Conservation (phyloP, 179 eudicot species). For the Silene vulgaris region DNA sequence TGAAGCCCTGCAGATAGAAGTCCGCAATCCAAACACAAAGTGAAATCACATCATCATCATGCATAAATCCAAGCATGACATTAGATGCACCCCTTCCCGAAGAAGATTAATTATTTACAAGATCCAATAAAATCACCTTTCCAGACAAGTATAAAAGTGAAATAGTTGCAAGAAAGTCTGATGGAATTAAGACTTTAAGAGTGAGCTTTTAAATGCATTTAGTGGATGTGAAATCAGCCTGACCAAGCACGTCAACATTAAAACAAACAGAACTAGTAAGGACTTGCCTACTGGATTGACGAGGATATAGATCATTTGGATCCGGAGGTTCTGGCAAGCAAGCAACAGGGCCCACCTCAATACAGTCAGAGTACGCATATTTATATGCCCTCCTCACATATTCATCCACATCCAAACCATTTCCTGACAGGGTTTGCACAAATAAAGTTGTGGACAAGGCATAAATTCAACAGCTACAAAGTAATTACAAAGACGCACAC, state of each 20-base stretch:
- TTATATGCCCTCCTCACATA: constrained; percentile 93
- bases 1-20: constrained; percentile 56
- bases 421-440: constrained; percentile 47
- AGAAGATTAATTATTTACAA: not conserved
- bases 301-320: constrained; percentile 85
- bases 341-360: constrained; percentile 94
- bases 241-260: constrained; percentile 1
- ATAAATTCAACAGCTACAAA: not conserved
- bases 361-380: constrained; percentile 91
- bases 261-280: constrained; percentile 14
- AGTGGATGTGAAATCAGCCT: constrained; percentile 6
- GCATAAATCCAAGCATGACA: constrained; percentile 2
- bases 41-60: constrained; percentile 6
- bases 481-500: not conserved
- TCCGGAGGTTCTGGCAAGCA: constrained; percentile 93
- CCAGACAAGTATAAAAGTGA: not conserved
- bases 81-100: not conserved
- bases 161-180: not conserved
- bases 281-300: constrained; percentile 82
- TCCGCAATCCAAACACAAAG: not conserved
- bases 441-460: not conserved
- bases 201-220: not conserved
- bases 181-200: not conserved
- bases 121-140: not conserved
- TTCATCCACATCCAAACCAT: constrained; percentile 94